Conservation (phyloP, 1,284 basidiomycete genomes). For the Xerocomus amazonicus region DNA sequence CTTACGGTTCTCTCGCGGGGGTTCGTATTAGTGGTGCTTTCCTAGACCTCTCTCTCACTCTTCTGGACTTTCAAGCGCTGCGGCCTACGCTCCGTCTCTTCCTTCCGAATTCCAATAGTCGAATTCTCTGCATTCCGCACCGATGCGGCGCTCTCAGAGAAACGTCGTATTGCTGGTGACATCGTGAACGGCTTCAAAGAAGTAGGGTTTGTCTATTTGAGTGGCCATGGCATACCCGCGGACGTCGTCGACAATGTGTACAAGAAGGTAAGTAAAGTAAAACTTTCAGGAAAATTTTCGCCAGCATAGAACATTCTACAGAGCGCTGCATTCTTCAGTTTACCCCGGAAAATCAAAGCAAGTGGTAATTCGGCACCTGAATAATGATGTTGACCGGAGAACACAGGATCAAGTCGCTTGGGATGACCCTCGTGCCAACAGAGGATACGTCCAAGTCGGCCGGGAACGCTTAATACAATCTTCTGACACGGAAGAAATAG, state of each 20-base stretch:
- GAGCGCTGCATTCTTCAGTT: constrained; percentile 71
- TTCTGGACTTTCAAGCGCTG: constrained; percentile 4
- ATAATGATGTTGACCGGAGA: not conserved
- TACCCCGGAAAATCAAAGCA: constrained; percentile 65
- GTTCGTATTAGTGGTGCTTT: constrained; percentile 9
- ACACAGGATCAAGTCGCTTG: constrained; percentile 59
- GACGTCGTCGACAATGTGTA: constrained; percentile 55
- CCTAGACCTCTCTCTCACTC: too few species aligned
- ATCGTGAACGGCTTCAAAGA: constrained; percentile 76
- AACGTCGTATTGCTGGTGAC: constrained; percentile 59
- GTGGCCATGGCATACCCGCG: constrained; percentile 61
- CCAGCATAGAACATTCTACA: constrained; percentile 25
- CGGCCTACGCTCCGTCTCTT: constrained; percentile 27
- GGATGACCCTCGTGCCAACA: constrained; percentile 79
- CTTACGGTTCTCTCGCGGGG: constrained; percentile 24
- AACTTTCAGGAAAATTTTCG: not conserved
- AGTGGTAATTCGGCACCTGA: not conserved
- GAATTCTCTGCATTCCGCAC: constrained; percentile 68
- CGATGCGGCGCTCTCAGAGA: constrained; percentile 50
- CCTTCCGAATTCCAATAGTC: constrained; percentile 67
- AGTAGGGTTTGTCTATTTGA: constrained; percentile 72
- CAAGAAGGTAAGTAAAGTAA: constrained; percentile 50
- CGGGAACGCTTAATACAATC: constrained; percentile 80
- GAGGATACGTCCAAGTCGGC: constrained; percentile 77
- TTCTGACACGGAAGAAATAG: constrained; percentile 69